A percentile compares a stretch with the other conserved stretches of the same genome.
phyloP scores from a whole-genome alignment of 83 land plant species.

The Thuja plicata region DNA sequence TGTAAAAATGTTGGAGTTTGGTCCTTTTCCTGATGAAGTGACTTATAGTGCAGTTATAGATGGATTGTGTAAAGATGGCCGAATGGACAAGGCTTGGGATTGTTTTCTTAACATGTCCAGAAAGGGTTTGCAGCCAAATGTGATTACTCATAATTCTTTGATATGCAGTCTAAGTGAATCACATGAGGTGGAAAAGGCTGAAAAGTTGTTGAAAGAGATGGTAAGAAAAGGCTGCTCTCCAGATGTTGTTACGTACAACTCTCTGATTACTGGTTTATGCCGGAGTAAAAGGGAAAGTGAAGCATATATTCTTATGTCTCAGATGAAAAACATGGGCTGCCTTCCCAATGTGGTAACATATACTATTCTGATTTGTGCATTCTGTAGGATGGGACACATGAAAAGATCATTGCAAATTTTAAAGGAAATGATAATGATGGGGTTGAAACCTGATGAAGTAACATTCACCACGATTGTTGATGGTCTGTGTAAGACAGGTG shows the following conservation, averaged over 20 bases:
- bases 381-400: background rate
- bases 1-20: background rate
- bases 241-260: background rate
- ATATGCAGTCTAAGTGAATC: constrained; percentile 44
- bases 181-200: constrained; percentile 47
- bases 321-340: background rate
- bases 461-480: constrained; percentile 56
- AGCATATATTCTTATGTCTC: constrained; percentile 21
- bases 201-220: constrained; percentile 54
- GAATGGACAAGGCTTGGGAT: constrained; percentile 33
- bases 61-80: constrained; percentile 49
- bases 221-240: constrained; percentile 23
- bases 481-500: constrained; percentile 34
- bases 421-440: constrained; percentile 33
- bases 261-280: constrained; percentile 44
- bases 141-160: constrained; percentile 40
- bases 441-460: constrained; percentile 36
- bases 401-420: background rate
- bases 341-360: constrained; percentile 27
- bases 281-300: constrained; percentile 18
- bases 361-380: background rate
- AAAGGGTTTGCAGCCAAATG: constrained; percentile 38
- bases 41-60: constrained; percentile 41
- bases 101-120: background rate
- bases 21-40: constrained; percentile 30